Evolutionary conservation across 495 filamentous ascomycete species (phyloP).

Genomic region (Daldinia bambusicola): DNA sequence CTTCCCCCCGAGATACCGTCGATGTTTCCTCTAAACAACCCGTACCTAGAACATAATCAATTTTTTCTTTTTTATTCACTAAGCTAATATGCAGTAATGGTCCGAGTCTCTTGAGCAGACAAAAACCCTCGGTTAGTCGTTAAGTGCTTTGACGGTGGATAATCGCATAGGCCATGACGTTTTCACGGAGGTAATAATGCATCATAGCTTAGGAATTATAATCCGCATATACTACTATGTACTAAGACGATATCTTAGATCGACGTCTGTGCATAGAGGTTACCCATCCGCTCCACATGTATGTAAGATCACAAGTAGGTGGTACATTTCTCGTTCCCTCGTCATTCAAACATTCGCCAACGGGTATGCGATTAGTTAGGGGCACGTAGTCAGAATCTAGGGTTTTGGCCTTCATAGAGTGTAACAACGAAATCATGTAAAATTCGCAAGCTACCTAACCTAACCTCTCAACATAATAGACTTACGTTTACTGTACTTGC

Average conservation of each 20-base stretch:
- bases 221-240: conserved; percentile 4
- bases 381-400: neutral
- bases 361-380: neutral
- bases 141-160: neutral
- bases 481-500: too few relatives aligned
- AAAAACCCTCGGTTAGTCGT: neutral
- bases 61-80: too few relatives aligned
- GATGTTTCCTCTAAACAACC: too few relatives aligned
- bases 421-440: too few relatives aligned
- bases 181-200: neutral
- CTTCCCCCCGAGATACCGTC: too few relatives aligned
- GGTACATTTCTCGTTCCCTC: neutral
- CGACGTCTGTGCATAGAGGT: conserved; percentile 30
- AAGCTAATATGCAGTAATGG: too few relatives aligned
- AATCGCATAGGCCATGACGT: neutral
- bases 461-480: too few relatives aligned
- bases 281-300: neutral
- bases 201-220: neutral
- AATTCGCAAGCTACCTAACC: too few relatives aligned
- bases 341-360: neutral
- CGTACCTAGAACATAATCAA: too few relatives aligned
- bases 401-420: neutral
- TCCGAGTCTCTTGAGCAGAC: neutral
- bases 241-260: conserved; percentile 11
- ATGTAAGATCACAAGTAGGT: neutral